Percentiles rank a stretch among this genome's conserved stretches.
Conservation (phyloP, 306 rosid genomes). For the Prosopis cineraria region DNA sequence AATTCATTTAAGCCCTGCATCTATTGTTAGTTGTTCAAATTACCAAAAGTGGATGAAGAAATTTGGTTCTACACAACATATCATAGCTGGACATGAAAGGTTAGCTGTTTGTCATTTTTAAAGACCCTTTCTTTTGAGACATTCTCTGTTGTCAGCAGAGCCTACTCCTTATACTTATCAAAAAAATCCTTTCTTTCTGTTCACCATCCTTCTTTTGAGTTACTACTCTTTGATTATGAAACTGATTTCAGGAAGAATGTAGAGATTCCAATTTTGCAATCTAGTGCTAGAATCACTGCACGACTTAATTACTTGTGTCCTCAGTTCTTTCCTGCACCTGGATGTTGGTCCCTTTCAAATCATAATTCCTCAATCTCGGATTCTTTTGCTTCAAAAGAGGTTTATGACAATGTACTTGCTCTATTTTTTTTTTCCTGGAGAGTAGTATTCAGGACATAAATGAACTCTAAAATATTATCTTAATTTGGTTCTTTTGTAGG, state of each 20-base stretch:
- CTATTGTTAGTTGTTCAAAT: constrained; percentile 52
- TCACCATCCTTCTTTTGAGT: constrained; percentile 20
- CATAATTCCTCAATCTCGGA: constrained; percentile 43
- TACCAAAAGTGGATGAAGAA: constrained; percentile 89
- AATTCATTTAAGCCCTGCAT: constrained; percentile 84
- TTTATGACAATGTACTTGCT: constrained; percentile 52
- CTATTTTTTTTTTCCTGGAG: constrained; percentile 26
- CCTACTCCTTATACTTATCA: no score
- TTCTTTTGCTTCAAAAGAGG: constrained; percentile 68
- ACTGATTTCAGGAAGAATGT: constrained; percentile 71
- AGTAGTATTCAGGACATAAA: constrained; percentile 17
- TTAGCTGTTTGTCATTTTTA: constrained; percentile 34
- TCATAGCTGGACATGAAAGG: constrained; percentile 94
- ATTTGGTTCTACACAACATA: constrained; percentile 79
- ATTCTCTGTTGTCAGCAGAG: no score
- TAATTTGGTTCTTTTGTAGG: constrained; percentile 54
- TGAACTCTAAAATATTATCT: constrained; percentile 12
- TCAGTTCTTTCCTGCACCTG: constrained; percentile 93
- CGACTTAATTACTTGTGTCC: constrained; percentile 89
- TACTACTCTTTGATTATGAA: constrained; percentile 25
- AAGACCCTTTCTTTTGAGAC: background rate
- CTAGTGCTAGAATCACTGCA: constrained; percentile 83
- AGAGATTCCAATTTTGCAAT: constrained; percentile 78
- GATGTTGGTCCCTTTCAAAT: constrained; percentile 64
- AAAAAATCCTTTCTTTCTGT: constrained; percentile 1